A percentile compares a stretch with the other conserved stretches of the same genome.
Conservation (phyloP, 345 rosid genomes). For the Psidium friedrichsthalianum region DNA sequence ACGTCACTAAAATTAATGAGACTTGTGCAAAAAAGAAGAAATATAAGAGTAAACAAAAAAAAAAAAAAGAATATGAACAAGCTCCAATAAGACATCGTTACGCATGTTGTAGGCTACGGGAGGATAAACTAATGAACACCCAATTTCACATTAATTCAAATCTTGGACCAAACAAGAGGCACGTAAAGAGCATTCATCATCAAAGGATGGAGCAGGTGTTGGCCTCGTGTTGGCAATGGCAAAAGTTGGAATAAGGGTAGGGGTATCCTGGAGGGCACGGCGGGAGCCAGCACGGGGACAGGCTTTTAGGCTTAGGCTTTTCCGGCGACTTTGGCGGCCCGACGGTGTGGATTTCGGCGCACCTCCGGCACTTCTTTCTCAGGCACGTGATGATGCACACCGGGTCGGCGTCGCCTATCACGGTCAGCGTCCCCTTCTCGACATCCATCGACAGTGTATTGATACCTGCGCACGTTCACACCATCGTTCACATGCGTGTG, state of each 20-base stretch:
- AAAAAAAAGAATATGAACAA: neutral
- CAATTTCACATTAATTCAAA: neutral
- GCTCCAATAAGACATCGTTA: neutral
- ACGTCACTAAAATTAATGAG: neutral
- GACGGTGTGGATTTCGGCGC: neutral
- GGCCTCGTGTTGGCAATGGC: neutral
- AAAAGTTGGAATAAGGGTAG: neutral
- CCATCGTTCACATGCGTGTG: neutral
- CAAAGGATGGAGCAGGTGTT: neutral
- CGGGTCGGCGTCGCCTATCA: constrained; percentile 5
- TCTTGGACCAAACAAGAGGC: neutral
- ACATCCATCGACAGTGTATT: neutral
- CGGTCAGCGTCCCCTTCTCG: constrained; percentile 6
- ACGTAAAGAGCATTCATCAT: neutral
- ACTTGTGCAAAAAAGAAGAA: neutral
- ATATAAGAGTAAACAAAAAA: neutral
- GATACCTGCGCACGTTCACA: neutral
- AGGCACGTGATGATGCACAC: neutral
- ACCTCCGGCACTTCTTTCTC: neutral
- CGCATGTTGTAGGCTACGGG: neutral
- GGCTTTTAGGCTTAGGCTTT: neutral
- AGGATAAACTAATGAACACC: neutral
- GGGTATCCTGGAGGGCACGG: neutral
- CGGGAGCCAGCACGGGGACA: neutral
- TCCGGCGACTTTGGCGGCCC: constrained; percentile 4